Conservation (phyloP, 495 filamentous ascomycete species). For the Trichoderma virens region DNA sequence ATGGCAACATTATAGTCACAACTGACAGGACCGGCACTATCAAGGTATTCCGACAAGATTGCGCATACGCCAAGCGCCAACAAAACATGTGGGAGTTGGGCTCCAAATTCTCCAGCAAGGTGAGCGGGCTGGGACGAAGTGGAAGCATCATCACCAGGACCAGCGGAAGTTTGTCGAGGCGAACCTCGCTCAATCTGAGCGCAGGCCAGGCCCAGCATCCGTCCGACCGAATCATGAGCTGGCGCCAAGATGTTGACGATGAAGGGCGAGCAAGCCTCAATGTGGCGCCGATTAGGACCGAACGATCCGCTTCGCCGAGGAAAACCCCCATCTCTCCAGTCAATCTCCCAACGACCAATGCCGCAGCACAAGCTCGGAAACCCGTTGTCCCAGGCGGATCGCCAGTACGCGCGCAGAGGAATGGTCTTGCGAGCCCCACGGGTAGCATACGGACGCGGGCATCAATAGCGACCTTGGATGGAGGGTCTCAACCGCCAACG, state of each 20-base stretch:
- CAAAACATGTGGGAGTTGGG: constrained; percentile 59
- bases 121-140: constrained; percentile 56
- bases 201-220: constrained; percentile 43
- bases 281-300: constrained; percentile 30
- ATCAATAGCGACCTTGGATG: constrained; percentile 13
- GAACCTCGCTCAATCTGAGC: constrained; percentile 40
- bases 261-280: constrained; percentile 21
- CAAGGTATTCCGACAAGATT: constrained; percentile 92
- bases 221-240: constrained; percentile 82
- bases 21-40: constrained; percentile 83
- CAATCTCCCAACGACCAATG: constrained; percentile 18
- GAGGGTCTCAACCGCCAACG: constrained; percentile 22
- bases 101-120: constrained; percentile 70
- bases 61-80: constrained; percentile 56
- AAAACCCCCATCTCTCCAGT: constrained; percentile 31
- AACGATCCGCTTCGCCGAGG: constrained; percentile 43
- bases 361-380: constrained; percentile 14
- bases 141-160: constrained; percentile 50
- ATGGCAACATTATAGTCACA: constrained; percentile 88
- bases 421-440: constrained; percentile 21
- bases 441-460: constrained; percentile 21
- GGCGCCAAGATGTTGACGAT: constrained; percentile 69
- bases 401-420: constrained; percentile 10
- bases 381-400: constrained; percentile 21
- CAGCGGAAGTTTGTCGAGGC: constrained; percentile 48